Base-by-base conservation (phyloP, 1,139 yeast genomes). In the Pichia sp. region DNA sequence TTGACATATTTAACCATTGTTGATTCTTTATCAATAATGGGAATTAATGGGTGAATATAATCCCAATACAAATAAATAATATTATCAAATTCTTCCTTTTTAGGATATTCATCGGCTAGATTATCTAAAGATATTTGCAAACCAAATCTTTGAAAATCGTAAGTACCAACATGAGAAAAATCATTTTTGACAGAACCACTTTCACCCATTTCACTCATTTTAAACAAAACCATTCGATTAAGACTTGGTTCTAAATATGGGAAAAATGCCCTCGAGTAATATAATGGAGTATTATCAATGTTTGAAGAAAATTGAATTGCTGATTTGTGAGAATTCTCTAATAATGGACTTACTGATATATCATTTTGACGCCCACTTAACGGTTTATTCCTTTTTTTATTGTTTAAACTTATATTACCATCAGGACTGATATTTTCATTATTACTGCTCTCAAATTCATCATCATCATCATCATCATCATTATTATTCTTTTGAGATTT, bases 401-500 rank as follows among this genome's bases (percentile, higher is more conserved):
- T 10, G 7, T 16, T 25, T 5, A 2, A 9, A 5, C n/a, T 18
- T 8, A 8, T 7, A 21, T 21, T 18, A 14, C 13, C 15, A 3
- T 31, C 14, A 6, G 14, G 4, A 20, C n/a, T 24, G 4, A 3
- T 11, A 36, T 27, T 28, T 14, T 19, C 9, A 4, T 31, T 21
- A n/a, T 21, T 23, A 18, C n/a, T n/a, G n/a, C n/a, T n/a, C n/a
- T n/a, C n/a, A n/a, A n/a, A n/a, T n/a, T n/a, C n/a, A n/a, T n/a
- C n/a, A n/a, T n/a, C n/a, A n/a, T 18, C 28, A 15, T 18, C 8
- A 5, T 18, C 29, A 14, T 31, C 19, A 27, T 35, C 33, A 11
- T 26, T 11, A n/a, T 15, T 15, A 22, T 2, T 3, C 6, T 8
- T 22, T 52, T 74, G 77, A n/a, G n/a, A n/a, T n/a, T n/a, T n/a